phyloP scores from a whole-genome alignment of 1,284 basidiomycete genomes.

The Rugiboletus extremiorientalis region DNA sequence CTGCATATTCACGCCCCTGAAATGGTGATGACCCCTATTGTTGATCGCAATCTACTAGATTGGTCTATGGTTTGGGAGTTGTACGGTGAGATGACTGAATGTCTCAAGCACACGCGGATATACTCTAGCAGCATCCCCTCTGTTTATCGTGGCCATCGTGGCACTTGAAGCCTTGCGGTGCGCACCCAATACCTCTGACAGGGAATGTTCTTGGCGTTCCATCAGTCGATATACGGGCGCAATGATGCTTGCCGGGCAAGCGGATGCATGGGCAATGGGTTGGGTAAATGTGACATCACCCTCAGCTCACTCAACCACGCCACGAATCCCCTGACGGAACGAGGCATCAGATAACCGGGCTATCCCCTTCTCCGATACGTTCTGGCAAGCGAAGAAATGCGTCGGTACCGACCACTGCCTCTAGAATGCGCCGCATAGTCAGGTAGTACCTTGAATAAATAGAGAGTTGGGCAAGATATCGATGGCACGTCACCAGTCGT shows the following conservation, averaged over 20 bases:
- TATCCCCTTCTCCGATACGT: background rate
- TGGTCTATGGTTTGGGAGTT: background rate
- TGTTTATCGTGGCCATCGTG: background rate
- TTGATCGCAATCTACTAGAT: background rate
- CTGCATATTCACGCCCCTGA: background rate
- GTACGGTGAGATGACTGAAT: background rate
- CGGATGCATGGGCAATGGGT: background rate
- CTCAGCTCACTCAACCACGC: background rate
- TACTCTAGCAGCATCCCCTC: slow-evolving; percentile 1
- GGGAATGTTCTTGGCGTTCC: background rate
- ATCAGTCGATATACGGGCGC: background rate
- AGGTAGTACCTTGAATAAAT: too few species aligned
- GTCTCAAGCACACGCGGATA: background rate
- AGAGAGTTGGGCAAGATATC: too few species aligned
- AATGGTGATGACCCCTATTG: background rate
- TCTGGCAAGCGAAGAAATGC: background rate
- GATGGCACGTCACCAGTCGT: too few species aligned
- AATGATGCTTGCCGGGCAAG: background rate
- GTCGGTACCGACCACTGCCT: background rate
- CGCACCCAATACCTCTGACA: background rate
- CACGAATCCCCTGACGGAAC: slow-evolving; percentile 12
- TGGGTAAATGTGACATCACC: slow-evolving; percentile 1
- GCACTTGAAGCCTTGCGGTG: background rate
- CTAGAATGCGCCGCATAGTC: background rate
- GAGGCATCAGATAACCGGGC: background rate